Conservation (phyloP, 2,329 filamentous ascomycete genomes). For the Helminthosporium solani region DNA sequence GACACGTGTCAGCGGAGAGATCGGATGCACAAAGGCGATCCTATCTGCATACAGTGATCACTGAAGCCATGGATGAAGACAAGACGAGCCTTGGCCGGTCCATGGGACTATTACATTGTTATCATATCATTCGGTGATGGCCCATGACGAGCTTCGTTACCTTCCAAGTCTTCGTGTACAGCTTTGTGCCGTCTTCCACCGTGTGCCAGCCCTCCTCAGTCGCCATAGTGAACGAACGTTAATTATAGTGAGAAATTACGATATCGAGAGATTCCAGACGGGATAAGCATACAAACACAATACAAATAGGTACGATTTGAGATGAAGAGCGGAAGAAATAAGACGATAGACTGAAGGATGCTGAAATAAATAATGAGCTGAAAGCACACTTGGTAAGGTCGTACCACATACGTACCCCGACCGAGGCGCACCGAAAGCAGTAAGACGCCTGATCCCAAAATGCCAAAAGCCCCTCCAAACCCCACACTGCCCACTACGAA, state of each 20-base stretch:
- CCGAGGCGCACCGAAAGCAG: not conserved
- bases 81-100: constrained; percentile 65
- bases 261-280: not conserved
- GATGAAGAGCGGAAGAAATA: too few species aligned
- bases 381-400: too few species aligned
- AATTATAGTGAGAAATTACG: not conserved
- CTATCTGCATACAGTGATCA: constrained; percentile 62
- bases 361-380: not conserved
- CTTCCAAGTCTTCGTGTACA: constrained; percentile 65
- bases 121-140: not conserved
- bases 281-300: too few species aligned
- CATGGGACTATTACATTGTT: constrained; percentile 51
- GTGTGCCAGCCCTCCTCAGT: constrained; percentile 55
- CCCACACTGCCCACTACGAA: constrained; percentile 5
- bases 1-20: constrained; percentile 20
- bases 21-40: not conserved
- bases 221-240: constrained; percentile 29
- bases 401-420: too few species aligned
- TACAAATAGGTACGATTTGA: too few species aligned
- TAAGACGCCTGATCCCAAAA: not conserved
- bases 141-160: constrained; percentile 31
- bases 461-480: constrained; percentile 3
- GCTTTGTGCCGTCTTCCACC: constrained; percentile 53
- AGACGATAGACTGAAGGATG: not conserved
- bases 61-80: constrained; percentile 88